Conservation (phyloP, 192 early-diverging fungal genomes). For the Backusella parvicylindrica region DNA sequence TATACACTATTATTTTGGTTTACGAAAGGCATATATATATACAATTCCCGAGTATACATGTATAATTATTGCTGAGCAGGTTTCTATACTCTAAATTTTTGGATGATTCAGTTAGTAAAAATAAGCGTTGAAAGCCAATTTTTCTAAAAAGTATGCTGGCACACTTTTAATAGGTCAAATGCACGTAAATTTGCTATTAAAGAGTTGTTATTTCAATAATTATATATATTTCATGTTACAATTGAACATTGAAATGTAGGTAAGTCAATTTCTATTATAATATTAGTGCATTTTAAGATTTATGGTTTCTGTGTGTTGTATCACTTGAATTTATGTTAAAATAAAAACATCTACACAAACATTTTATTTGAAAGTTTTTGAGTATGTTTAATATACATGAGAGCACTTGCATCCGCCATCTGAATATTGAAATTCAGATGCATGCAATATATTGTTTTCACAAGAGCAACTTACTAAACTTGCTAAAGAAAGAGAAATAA, state of each 20-base stretch:
- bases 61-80: not conserved
- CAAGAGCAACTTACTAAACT: not conserved
- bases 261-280: not conserved
- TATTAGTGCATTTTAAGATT: not conserved
- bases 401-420: not conserved
- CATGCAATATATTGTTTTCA: not conserved
- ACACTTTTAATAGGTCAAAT: not conserved
- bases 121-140: not conserved
- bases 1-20: not conserved
- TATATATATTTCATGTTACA: not conserved
- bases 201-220: not conserved
- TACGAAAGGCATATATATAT: not conserved
- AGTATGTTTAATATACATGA: not conserved
- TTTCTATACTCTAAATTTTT: too few species aligned
- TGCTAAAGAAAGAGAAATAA: not conserved
- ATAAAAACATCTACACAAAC: not conserved
- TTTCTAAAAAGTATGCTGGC: not conserved
- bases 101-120: too few species aligned
- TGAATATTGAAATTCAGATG: not conserved
- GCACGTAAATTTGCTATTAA: not conserved
- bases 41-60: not conserved
- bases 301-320: not conserved
- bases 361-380: not conserved
- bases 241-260: not conserved
- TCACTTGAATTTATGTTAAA: not conserved